A percentile compares a stretch with the other conserved stretches of the same genome.
phyloP scores from a whole-genome alignment of 2,329 filamentous ascomycete genomes.

The Ceratocystis ficicola region DNA sequence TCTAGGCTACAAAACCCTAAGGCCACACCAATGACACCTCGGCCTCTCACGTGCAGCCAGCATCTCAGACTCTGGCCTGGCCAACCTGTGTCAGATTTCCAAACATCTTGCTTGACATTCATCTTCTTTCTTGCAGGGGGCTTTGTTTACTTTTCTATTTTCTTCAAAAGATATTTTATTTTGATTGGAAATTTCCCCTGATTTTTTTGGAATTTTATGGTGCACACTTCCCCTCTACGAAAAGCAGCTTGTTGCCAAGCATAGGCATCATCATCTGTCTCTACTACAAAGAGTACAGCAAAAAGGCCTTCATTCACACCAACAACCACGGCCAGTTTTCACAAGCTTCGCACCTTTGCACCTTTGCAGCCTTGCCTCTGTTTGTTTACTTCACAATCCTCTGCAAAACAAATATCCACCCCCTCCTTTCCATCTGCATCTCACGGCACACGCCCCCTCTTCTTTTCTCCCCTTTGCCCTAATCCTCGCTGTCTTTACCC shows the following conservation, averaged over 20 bases:
- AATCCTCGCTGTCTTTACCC: background rate
- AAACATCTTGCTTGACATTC: background rate
- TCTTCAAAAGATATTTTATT: background rate
- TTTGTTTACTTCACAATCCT: background rate
- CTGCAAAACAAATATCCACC: background rate
- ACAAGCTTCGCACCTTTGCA: background rate
- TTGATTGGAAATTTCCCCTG: background rate
- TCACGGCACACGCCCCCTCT: constrained; percentile 1
- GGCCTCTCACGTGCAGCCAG: too few relatives aligned
- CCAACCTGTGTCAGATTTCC: background rate
- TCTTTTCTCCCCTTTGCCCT: background rate
- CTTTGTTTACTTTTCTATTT: constrained; percentile 7
- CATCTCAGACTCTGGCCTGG: constrained; percentile 6
- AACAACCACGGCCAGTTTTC: background rate
- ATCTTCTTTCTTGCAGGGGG: background rate
- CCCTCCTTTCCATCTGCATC: background rate
- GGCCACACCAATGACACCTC: too few relatives aligned
- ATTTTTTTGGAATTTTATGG: background rate
- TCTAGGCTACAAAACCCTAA: background rate
- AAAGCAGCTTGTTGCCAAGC: background rate
- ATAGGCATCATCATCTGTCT: background rate
- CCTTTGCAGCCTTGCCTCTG: background rate
- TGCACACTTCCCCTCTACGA: background rate
- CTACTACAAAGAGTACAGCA: background rate
- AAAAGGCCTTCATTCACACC: background rate